Percentiles rank a stretch among this genome's conserved stretches.
Evolutionary conservation across 768 basidiomycete species (phyloP).

Genomic region (Termitomyces sp.): DNA sequence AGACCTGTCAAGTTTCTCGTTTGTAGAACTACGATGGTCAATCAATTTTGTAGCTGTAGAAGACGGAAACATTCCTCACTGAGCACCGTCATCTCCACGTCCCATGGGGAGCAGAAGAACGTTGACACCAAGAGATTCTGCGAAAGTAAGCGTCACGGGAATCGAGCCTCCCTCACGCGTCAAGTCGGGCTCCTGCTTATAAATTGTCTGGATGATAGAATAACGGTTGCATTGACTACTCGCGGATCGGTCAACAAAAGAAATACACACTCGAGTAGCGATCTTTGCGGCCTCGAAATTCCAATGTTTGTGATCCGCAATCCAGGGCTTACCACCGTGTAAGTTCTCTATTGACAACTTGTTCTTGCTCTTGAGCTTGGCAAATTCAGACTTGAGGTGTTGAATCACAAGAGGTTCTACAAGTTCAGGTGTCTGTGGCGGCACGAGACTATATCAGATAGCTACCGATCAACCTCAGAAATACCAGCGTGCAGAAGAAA

Average conservation of each 20-base stretch:
- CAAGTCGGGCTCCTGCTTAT: slow-evolving; percentile 70
- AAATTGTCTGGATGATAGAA: slow-evolving; percentile 37
- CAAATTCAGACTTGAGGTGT: slow-evolving; percentile 76
- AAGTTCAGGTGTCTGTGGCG: slow-evolving; percentile 76
- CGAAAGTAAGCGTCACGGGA: slow-evolving; percentile 91
- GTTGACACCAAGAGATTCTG: slow-evolving; percentile 81
- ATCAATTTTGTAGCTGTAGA: background rate
- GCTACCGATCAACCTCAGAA: background rate
- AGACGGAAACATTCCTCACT: slow-evolving; percentile 42
- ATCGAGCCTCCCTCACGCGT: slow-evolving; percentile 94
- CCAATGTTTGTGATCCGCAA: slow-evolving; percentile 83
- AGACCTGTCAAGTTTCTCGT: slow-evolving; percentile 88
- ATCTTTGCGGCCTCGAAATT: slow-evolving; percentile 85
- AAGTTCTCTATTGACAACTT: slow-evolving; percentile 62
- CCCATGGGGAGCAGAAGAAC: slow-evolving; percentile 91
- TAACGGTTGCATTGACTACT: background rate
- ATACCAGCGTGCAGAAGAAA: no score
- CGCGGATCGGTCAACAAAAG: background rate
- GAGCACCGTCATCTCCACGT: slow-evolving; percentile 90
- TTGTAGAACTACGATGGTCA: slow-evolving; percentile 58
- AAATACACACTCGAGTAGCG: slow-evolving; percentile 64
- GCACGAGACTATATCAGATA: slow-evolving; percentile 56
- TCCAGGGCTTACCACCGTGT: slow-evolving; percentile 88
- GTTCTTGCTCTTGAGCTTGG: slow-evolving; percentile 83
- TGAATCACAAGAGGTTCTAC: slow-evolving; percentile 65